Conservation (phyloP, 1,284 basidiomycete species). For the Mycena sp. region DNA sequence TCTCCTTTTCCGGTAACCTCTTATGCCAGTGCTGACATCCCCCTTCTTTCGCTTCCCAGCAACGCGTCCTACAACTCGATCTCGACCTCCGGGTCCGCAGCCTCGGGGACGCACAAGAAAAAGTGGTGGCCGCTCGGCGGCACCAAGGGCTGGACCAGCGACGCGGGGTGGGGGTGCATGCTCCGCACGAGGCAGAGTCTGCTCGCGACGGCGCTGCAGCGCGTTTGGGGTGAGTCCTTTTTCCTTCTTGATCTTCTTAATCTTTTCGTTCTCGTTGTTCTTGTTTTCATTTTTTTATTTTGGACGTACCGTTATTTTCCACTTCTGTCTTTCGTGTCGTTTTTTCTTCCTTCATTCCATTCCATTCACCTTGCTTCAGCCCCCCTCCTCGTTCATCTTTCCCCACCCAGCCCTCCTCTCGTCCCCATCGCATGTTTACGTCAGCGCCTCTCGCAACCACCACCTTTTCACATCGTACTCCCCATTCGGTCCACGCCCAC, state of each 20-base stretch:
- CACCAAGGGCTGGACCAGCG: too few species aligned
- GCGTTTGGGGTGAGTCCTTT: slow-evolving; percentile 79
- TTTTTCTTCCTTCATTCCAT: slow-evolving; percentile 1
- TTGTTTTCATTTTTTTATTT: not conserved
- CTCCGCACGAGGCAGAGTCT: too few species aligned
- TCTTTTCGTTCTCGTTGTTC: not conserved
- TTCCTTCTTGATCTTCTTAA: not conserved
- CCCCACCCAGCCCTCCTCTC: not conserved
- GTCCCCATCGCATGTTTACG: not conserved
- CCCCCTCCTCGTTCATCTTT: not conserved
- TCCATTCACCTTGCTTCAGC: not conserved
- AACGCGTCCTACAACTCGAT: too few species aligned
- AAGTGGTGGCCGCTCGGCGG: slow-evolving; percentile 9
- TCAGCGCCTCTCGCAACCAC: not conserved
- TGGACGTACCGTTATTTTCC: not conserved
- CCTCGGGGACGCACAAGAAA: slow-evolving; percentile 13
- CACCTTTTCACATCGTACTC: not conserved
- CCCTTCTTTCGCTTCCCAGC: not conserved
- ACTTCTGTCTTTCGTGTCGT: not conserved
- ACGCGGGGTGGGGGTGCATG: too few species aligned
- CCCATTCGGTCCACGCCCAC: not conserved
- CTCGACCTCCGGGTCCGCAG: too few species aligned
- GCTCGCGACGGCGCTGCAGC: slow-evolving; percentile 86
- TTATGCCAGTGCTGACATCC: not conserved
- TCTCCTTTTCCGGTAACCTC: not conserved